A percentile compares a stretch with the other conserved stretches of the same genome.
Conservation (phyloP, 306 rosid species). For the Dryas octopetala region DNA sequence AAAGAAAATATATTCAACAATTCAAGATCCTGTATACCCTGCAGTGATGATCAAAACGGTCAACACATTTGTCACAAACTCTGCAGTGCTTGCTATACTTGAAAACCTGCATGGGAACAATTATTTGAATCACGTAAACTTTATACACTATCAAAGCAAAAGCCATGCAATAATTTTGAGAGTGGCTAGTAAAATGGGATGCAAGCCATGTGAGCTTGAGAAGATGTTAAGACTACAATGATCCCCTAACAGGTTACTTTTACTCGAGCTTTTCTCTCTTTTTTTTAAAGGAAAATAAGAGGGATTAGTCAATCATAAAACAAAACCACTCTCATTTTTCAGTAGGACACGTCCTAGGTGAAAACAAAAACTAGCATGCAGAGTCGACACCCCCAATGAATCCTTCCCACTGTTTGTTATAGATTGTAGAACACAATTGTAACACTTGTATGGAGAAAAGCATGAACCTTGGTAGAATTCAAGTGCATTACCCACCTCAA, state of each 20-base stretch:
- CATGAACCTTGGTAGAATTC: background rate
- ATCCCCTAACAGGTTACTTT: constrained; percentile 11
- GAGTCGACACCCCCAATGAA: constrained; percentile 3
- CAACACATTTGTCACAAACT: constrained; percentile 97
- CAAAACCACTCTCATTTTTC: background rate
- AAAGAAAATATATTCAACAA: constrained; percentile 15
- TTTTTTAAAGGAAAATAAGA: background rate
- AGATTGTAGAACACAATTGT: constrained; percentile 2
- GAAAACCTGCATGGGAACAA: constrained; percentile 66
- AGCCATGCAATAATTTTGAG: constrained; percentile 1
- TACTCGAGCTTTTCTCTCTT: constrained; percentile 1
- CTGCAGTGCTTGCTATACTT: constrained; percentile 97
- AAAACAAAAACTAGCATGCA: constrained; percentile 14
- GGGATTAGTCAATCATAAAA: background rate
- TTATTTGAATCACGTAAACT: constrained; percentile 12
- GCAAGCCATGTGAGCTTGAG: background rate
- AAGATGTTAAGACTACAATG: constrained; percentile 1
- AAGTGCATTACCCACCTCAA: constrained; percentile 70
- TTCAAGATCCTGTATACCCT: constrained; percentile 50
- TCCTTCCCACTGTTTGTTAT: constrained; percentile 1
- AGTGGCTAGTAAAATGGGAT: constrained; percentile 3
- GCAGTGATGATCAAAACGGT: constrained; percentile 97
- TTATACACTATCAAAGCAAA: constrained; percentile 1
- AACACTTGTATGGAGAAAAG: background rate
- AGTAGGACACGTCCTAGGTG: background rate